phyloP scores from a whole-genome alignment of 257 asterid species.

The Vinca minor region DNA sequence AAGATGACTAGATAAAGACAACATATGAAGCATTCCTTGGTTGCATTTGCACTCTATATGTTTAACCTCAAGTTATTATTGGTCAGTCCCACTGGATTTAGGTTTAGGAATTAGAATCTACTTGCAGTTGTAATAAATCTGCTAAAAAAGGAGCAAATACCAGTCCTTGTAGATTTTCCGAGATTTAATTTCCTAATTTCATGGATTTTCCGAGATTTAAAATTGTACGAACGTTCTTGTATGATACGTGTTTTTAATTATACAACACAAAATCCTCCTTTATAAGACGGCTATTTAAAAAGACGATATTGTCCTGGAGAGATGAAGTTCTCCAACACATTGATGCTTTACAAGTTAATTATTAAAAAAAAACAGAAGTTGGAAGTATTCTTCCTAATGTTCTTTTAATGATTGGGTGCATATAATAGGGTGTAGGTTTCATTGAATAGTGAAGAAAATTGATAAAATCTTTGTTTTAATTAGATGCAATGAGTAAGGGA shows the following conservation, averaged over 20 bases:
- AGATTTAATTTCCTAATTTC: constrained; percentile 29
- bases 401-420: neutral
- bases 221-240: no score
- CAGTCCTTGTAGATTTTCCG: constrained; percentile 36
- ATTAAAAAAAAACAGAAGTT: neutral
- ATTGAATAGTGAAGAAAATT: constrained; percentile 13
- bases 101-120: constrained; percentile 16
- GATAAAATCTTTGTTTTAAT: constrained; percentile 5
- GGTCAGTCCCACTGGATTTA: constrained; percentile 20
- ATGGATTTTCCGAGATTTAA: constrained; percentile 14
- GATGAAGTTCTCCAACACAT: no score
- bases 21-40: neutral
- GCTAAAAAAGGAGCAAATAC: constrained; percentile 20
- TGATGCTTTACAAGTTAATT: neutral
- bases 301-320: no score
- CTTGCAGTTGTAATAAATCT: no score
- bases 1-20: neutral
- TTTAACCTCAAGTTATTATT: constrained; percentile 13
- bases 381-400: neutral
- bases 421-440: neutral
- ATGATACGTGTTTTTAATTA: no score
- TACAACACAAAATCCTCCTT: no score
- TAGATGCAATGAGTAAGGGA: constrained; percentile 9
- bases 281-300: no score
- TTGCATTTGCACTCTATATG: neutral